Evolutionary conservation across 2,329 filamentous ascomycete species (phyloP), one percentile per base, ranked within the genome.

Genomic region (Epichloe typhina): DNA sequence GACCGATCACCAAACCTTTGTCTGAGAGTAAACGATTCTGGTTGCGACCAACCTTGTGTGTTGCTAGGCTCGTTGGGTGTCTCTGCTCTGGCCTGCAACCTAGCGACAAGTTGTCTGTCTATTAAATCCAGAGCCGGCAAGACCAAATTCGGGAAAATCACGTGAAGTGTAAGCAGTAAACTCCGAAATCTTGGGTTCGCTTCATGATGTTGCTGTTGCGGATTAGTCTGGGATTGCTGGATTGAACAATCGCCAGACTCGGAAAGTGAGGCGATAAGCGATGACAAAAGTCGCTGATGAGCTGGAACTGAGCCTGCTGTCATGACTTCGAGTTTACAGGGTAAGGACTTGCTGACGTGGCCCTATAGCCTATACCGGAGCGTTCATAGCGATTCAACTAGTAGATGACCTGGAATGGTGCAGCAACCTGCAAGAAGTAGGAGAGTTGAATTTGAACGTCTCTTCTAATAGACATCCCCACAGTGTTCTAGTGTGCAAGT

Each of bases 91-190:
- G 39, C 19, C 21, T 46, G 49, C 36, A 49, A 23, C 36, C 33
- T 53, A 0, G 50, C 36, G 36, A 95, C 79, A 0, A 93, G 76
- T 3, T 76, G 70, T 26, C 88, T 79, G 65, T 98, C 93, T 1
- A 98, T 74, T 0, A 97, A 74, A 65, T 97, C 90, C 3, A 98
- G 74, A 0, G 91, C 88, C 3, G 88, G 86, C 1, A 96, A 80
- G 2, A 96, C 70, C 50, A 88, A 77, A 55, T 80, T 79, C 0
- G 89, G 89, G 61, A 94, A 94, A 13, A 96, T 70, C 36, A 88
- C 85, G 68, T 96, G 90, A 0, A 95, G 76, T 0, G 87, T 88
- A 1, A 88, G 71, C n/a, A 95, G 71, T 15, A 85, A 69, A 46
- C 77, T 73, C 1, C 73, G 69, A 52, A 43, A 45, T 12, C 45